phyloP scores from a whole-genome alignment of 2,329 filamentous ascomycete species.

The Chaetomiaceae sp. region DNA sequence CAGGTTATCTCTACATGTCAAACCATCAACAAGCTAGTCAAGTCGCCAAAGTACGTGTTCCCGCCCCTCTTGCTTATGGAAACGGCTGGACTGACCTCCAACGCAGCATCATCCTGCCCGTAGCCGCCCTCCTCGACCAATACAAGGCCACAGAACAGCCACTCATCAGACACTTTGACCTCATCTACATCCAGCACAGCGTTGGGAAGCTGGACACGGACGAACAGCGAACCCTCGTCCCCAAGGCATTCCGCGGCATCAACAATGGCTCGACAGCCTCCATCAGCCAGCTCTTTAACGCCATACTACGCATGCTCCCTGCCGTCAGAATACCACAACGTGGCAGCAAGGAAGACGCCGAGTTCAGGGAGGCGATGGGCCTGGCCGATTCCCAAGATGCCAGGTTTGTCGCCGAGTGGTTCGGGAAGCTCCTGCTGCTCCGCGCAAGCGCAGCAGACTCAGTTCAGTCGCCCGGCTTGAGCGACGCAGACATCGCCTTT shows the following conservation, averaged over 20 bases:
- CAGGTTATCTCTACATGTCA: constrained; percentile 47
- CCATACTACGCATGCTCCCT: constrained; percentile 72
- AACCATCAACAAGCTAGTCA: constrained; percentile 51
- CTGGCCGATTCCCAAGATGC: constrained; percentile 66
- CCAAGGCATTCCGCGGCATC: constrained; percentile 64
- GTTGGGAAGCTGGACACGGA: constrained; percentile 45
- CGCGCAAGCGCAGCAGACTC: constrained; percentile 27
- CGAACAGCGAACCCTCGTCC: constrained; percentile 69
- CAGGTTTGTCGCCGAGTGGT: constrained; percentile 66
- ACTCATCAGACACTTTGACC: constrained; percentile 81
- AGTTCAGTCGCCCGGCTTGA: constrained; percentile 50
- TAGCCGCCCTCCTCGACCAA: constrained; percentile 78
- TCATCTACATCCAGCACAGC: constrained; percentile 86
- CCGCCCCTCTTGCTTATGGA: neutral
- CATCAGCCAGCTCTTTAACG: constrained; percentile 67
- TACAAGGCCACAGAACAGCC: constrained; percentile 74
- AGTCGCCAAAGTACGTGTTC: constrained; percentile 43
- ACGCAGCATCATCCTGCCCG: constrained; percentile 70
- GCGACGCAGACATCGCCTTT: constrained; percentile 63
- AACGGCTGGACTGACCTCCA: constrained; percentile 4
- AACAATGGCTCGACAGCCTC: constrained; percentile 47
- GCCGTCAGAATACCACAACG: constrained; percentile 68
- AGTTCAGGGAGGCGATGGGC: constrained; percentile 61
- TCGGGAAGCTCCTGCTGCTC: constrained; percentile 70
- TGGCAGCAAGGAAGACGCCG: constrained; percentile 72